Evolutionary conservation across 2,329 filamentous ascomycete genomes (phyloP), one percentile per base, ranked within the genome.

Genomic region (Tolypocladium tundrense): DNA sequence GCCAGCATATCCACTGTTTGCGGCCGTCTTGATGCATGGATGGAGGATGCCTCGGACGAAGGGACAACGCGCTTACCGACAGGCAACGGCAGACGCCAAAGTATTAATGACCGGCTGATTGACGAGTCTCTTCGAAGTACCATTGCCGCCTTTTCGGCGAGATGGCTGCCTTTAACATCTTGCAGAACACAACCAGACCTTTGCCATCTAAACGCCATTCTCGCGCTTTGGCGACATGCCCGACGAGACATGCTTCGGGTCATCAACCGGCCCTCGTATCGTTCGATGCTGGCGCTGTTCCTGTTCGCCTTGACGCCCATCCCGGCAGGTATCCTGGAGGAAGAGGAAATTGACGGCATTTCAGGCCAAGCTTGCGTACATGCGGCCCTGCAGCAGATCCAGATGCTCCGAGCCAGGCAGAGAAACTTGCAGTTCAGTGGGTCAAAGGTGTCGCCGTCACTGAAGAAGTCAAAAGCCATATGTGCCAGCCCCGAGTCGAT

Each of bases 251-350:
- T 75, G 69, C 64, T 75, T 9, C 67, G 69, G 21, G 68, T 74
- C 19, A 74, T 75, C 53, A 76, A 76, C 43, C 66, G 72, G 1
- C 69, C 72, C 0, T 75, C 71, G 0, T 76, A 76, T 55, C 68
- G 72, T 11, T 76, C 74, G 0, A 73, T 75, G 62, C 61, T 76
- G 1, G 69, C 71, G 0, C 60, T 76, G 1, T 71, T 74, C 56
- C 65, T 76, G 0, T 76, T 75, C 57, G 70, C 71, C 3, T 58
- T 74, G 45, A 74, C 73, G 1, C 73, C 73, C 0, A 74, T 76
- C 39, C 74, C 74, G 0, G 63, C 65, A 0, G 72, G 71, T 0
- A 70, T 76, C 16, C 69, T 70, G 0, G 73, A 75, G 48, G 73
- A 74, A 1, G 74, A 76, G 60, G 73, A 76, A 54, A 57, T 66